Percentiles rank a stretch among this genome's conserved stretches.
These are phyloP conservation scores for Fusarium brachygibbosum DNA, from an alignment of 2,329 filamentous ascomycete species.

Conservation along the genomic window DNA sequence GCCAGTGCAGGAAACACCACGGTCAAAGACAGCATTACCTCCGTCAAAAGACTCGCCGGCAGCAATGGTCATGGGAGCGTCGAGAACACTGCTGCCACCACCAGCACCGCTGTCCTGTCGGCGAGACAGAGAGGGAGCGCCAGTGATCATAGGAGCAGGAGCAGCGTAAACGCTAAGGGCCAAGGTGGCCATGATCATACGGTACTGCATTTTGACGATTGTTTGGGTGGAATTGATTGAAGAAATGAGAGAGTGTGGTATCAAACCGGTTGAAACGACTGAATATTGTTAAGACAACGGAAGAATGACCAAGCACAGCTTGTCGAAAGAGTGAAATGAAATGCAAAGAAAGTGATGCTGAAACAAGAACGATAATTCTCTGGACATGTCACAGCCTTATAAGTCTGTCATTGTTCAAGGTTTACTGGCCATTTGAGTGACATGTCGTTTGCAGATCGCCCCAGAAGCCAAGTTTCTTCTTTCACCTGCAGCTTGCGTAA, in stretches of 20 bases:
- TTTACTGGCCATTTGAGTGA: conserved; percentile 21
- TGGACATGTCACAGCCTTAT: conserved; percentile 30
- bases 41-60: conserved; percentile 50
- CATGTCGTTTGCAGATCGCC: conserved; percentile 9
- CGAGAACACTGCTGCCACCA: conserved; percentile 43
- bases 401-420: conserved; percentile 23
- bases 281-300: conserved; percentile 15
- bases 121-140: conserved; percentile 34
- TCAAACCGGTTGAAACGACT: conserved; percentile 46
- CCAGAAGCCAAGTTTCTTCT: conserved; percentile 8
- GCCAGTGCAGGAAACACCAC: conserved; percentile 47
- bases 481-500: neutral
- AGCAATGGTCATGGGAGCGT: conserved; percentile 46
- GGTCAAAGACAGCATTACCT: conserved; percentile 48
- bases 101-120: conserved; percentile 34
- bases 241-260: conserved; percentile 14
- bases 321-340: conserved; percentile 43
- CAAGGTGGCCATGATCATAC: conserved; percentile 47
- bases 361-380: conserved; percentile 15
- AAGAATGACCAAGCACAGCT: conserved; percentile 48
- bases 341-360: conserved; percentile 40
- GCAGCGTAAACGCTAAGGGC: conserved; percentile 43
- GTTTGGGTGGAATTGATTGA: neutral
- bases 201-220: conserved; percentile 47
- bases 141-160: conserved; percentile 42